Base-by-base conservation (phyloP, 371 early-diverging fungal species). In the Mortierella sp. region DNA sequence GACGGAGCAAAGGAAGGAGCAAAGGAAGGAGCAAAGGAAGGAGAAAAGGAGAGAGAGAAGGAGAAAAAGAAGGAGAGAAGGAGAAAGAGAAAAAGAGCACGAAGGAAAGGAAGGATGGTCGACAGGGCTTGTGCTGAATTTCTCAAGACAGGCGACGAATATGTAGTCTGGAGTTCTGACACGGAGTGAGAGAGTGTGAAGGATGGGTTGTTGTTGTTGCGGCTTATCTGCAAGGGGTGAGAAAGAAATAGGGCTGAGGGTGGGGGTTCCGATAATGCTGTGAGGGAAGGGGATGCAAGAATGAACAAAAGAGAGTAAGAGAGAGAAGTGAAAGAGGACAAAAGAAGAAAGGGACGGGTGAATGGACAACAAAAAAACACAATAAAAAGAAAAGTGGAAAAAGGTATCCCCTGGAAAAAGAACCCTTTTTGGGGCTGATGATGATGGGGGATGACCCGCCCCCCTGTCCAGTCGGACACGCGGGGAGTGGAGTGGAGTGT, bases 11-110 rank as follows among this genome's bases (percentile, higher is more conserved):
- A 48, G 3, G 19, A 61, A 45, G 31, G 34, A 39, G 48, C 41
- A 22, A 26, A 52, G 53, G 68, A 26, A 24, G 22, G 6, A 67
- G 67, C n/a, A n/a, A 67, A 31, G 50, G 52, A 65, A n/a, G 34
- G 61, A 61, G 43, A 26, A 39, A 26, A 64, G 31, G 37, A 22
- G 64, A 29, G 39, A 43, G n/a, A 64, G 47, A 55, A 26, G 6
- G 44, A 16, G 14, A 24, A 55, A 11, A 19, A 40, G 55, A 26
- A 34, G 47, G 47, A n/a, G 50, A 34, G 45, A 24, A 6, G 48
- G 44, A 34, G 10, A 58, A 14, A 34, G 68, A 45, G 68, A 40
- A 24, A 40, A 24, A 50, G 64, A 55, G 31, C 24, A 6, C 26
- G 14, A 50, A 64, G 16, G 14, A 39, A 50, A 41, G 52, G 66